Percentiles rank a stretch among this genome's conserved stretches.
phyloP scores from a whole-genome alignment of 805 yeast species.

The Scheffersomyces stipitis region DNA sequence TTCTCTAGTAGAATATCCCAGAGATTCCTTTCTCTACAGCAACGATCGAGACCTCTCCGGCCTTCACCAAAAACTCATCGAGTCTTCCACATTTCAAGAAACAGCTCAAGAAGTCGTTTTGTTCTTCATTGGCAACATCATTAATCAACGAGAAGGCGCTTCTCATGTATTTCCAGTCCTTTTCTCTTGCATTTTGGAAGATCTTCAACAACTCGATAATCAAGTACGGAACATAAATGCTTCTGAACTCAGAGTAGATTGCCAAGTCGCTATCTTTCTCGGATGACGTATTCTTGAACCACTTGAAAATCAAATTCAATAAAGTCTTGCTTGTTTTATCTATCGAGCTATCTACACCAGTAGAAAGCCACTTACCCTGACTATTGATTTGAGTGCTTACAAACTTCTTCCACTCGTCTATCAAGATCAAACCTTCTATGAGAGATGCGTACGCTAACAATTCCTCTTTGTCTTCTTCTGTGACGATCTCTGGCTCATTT shows the following conservation, averaged over 20 bases:
- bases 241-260: constrained; percentile 54
- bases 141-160: constrained; percentile 62
- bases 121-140: constrained; percentile 65
- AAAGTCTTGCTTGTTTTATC: constrained; percentile 32
- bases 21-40: constrained; percentile 45
- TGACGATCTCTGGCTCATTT: constrained; percentile 16
- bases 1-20: constrained; percentile 38
- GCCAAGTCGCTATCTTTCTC: constrained; percentile 29
- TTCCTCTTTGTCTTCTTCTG: constrained; percentile 45
- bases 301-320: constrained; percentile 26
- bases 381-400: constrained; percentile 16
- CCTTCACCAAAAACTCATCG: constrained; percentile 49
- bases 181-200: constrained; percentile 34
- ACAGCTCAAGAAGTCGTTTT: constrained; percentile 55
- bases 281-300: constrained; percentile 37
- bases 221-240: constrained; percentile 70
- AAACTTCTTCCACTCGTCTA: constrained; percentile 52
- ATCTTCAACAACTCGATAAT: constrained; percentile 66
- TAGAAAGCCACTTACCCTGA: constrained; percentile 24
- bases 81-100: constrained; percentile 59
- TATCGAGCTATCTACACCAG: constrained; percentile 35
- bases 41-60: constrained; percentile 58
- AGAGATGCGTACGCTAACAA: constrained; percentile 49
- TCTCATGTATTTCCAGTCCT: constrained; percentile 44
- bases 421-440: constrained; percentile 41